Evolutionary conservation across 805 yeast species (phyloP), one percentile per base, ranked within the genome.

Genomic region (Ogataea thermomethanolica): DNA sequence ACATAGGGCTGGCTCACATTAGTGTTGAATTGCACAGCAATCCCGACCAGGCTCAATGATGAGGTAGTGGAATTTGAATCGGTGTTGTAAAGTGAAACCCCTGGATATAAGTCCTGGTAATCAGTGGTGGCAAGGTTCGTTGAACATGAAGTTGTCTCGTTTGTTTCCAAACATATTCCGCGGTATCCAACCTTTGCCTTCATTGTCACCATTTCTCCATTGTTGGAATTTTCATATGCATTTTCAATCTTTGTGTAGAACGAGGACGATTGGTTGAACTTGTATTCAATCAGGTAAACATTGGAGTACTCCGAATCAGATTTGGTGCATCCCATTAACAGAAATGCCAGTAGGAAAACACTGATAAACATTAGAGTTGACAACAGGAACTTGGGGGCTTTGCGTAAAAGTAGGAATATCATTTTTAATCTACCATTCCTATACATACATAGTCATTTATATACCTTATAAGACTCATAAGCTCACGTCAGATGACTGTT

Each of bases 321-420:
- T 13, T 64, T 64, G 14, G 73, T 67, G 39, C 84, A 78, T 2
- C 88, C 84, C 5, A 79, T 53, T 9, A 81, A 59, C 5, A 81
- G 59, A 55, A 79, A 81, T 1, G 77, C 66, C 13, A 80, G 57
- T 5, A 82, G 57, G 43, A 79, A 71, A 2, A 71, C 62, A 1
- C 74, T 54, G 13, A 79, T 70, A 45, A 79, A 60, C 25, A 76
- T 64, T 3, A 74, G 49, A 0, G 70, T 24, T 8, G 73, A 46
- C 29, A 69, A 57, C 14, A 71, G 40, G 11, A 70, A 45, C 37
- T 73, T 69, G n/a, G 79, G 75, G 45, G 64, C 56, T 39, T 62
- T 64, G 43, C 65, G 67, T 15, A 66, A 28, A 12, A 54, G 33
- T 6, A 34, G 34, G 7, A 37, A 17, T 33, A 25, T n/a, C 25